Base-by-base conservation (phyloP, 441 rosid genomes). In the Viola pubescens region DNA sequence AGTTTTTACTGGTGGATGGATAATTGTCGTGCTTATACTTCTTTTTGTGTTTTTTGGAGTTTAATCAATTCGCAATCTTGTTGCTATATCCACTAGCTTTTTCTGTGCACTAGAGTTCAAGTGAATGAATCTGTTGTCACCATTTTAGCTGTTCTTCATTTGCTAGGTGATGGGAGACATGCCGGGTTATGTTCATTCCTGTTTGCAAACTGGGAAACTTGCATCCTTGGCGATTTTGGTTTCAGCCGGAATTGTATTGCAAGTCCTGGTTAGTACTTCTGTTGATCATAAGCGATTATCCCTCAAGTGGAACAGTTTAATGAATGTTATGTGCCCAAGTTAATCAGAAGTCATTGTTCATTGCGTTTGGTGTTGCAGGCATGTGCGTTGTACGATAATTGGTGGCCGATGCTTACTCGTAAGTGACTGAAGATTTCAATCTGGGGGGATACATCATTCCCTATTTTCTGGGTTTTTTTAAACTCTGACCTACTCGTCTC, bases 381-480 rank as follows among this genome's bases (percentile, higher is more conserved):
- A 47, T 92, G 98, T 73, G 98, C 97, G 52, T 66, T 92, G 70
- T 92, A 82, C 62, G 55, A 87, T 75, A 92, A 92, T 52, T 92
- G 98, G 98, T 89, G 98, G 98, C 98, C 98, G 53, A 87, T 92
- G 98, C 80, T 92, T 51, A 76, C 87, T 66, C 78, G 98, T 92
- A 72, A 73, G 83, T 72, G 34, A 48, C 47, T 48, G 37, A 14
- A 50, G 62, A 39, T 55, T 58, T 7, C 58, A 40, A 7, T 42
- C 37, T 51, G 19, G 4, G 14, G 34, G 34, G 34, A 26, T 26
- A 26, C 34, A 26, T 26, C 34, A 26, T 26, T 26, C 34, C 34
- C 34, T 26, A 26, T 26, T 26, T 26, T 26, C 34, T 26, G 34
- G 34, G 34, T 26, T 26, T 26, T 26, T 26, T 26, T 26, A 1